Evolutionary conservation across 345 rosid species (phyloP).

Genomic region (Melaleuca alternifolia): DNA sequence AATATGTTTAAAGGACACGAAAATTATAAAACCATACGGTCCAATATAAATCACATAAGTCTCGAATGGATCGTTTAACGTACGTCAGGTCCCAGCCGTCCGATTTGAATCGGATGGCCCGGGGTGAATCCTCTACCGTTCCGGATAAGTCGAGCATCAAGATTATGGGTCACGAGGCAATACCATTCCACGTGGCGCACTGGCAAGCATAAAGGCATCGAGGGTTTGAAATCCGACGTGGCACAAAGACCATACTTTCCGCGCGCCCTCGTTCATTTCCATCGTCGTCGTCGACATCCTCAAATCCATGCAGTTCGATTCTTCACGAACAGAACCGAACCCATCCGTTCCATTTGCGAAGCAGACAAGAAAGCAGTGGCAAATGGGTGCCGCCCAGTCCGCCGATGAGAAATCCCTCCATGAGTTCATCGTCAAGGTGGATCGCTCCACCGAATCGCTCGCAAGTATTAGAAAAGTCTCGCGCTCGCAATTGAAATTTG

Average conservation of each 20-base stretch:
- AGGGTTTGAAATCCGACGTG: neutral
- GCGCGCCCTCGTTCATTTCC: neutral
- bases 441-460: neutral
- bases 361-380: neutral
- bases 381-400: conserved; percentile 23
- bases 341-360: neutral
- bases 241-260: neutral
- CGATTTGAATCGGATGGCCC: too few species aligned
- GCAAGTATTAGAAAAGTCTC: neutral
- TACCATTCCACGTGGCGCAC: neutral
- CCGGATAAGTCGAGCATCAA: neutral
- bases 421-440: conserved; percentile 69
- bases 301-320: neutral
- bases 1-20: neutral
- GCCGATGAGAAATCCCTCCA: conserved; percentile 58
- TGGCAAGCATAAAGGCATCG: neutral
- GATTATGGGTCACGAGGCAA: neutral
- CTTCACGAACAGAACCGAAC: neutral
- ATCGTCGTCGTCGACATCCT: neutral
- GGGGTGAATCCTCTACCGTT: too few species aligned
- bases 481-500: neutral
- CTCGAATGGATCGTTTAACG: too few species aligned
- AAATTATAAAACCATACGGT: neutral
- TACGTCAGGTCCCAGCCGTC: too few species aligned
- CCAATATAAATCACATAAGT: neutral